Base-by-base conservation (phyloP, 257 asterid genomes). In the Buddleja alternifolia region DNA sequence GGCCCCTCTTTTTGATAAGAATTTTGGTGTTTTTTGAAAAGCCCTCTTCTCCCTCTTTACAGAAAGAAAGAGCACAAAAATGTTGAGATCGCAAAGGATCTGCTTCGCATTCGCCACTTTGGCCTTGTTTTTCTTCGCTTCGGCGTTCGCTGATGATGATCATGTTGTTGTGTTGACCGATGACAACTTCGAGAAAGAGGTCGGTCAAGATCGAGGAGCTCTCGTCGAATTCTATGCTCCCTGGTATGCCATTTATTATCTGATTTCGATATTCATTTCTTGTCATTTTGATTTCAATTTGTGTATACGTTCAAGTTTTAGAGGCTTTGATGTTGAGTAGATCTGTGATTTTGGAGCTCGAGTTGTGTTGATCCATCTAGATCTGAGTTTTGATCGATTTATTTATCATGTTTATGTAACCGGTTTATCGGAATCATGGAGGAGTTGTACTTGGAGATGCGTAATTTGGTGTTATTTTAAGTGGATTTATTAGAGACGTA, bases 221-320 rank as follows among this genome's bases (percentile, higher is more conserved):
- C 95, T 91, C 70, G 93, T 92, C 47, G 96, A 92, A 71, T 92
- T 92, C 83, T 92, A 92, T 61, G 96, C 97, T 72, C 97, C 97
- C 12, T 89, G 97, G 97, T 92, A 75, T 12, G 63, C 1, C 48
- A 20, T 20, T 7, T 47, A 0, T 16, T 63, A 1, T 42, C 53
- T 53, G 20, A 20, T 19, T 57, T 40, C 4, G 0, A 39, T 36
- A 14, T 36, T 14, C 3, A n/a, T 41, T 24, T 51, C 32, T 20
- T 7, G 70, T 23, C 3, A n/a, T 47, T 69, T 55, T 15, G 25
- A n/a, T 67, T 69, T 44, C 23, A 2, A 7, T 41, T 51, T 32
- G 47, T 15, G 34, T 29, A 5, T 6, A 2, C 10, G 29, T 44
- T 8, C 53, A 17, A 34, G 19, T 32, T 6, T 39, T 14, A 15